Evolutionary conservation across 345 rosid genomes (phyloP).

Genomic region (Garcia nutans): DNA sequence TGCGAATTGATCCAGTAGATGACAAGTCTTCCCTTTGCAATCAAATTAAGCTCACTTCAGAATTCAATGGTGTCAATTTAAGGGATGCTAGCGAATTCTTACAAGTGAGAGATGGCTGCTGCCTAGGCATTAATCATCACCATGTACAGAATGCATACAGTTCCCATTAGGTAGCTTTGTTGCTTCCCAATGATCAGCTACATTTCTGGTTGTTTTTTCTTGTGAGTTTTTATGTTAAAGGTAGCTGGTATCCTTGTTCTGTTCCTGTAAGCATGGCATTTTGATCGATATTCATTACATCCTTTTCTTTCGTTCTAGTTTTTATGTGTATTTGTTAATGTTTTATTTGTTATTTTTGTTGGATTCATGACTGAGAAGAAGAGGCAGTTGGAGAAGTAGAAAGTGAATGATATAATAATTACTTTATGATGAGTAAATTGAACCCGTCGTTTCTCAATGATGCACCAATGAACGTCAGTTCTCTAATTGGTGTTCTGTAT

Average conservation of each 20-base stretch:
- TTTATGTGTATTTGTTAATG: neutral
- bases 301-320: neutral
- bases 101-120: constrained; percentile 6
- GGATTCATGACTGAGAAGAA: neutral
- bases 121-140: constrained; percentile 12
- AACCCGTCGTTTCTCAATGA: no score
- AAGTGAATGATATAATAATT: no score
- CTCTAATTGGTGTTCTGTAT: no score
- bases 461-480: no score
- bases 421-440: no score
- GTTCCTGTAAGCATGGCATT: constrained; percentile 2
- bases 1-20: constrained; percentile 2
- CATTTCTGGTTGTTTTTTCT: constrained; percentile 1
- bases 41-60: neutral
- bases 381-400: neutral
- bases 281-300: neutral
- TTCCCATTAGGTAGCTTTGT: neutral
- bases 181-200: constrained; percentile 6
- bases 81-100: constrained; percentile 1
- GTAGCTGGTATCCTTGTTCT: constrained; percentile 10
- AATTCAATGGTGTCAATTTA: constrained; percentile 5
- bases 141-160: constrained; percentile 2
- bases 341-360: constrained; percentile 3
- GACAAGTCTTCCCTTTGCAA: constrained; percentile 4
- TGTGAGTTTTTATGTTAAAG: constrained; percentile 14